Base-by-base conservation (phyloP, 2,329 filamentous ascomycete genomes). In the Rosellinia necatrix region DNA sequence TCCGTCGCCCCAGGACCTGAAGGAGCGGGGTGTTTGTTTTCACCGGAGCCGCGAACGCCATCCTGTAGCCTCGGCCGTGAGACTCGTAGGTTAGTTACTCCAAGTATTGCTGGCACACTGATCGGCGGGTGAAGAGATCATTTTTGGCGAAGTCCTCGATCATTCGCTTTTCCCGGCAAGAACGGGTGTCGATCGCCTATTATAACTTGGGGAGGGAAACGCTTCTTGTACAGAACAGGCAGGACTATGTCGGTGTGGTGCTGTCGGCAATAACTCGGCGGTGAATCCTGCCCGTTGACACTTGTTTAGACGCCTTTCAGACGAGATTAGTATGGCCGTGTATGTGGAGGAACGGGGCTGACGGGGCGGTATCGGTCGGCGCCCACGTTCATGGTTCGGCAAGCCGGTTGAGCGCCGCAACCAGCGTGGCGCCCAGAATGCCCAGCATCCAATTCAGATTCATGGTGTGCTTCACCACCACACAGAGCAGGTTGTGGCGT, bases 251-350 rank as follows among this genome's bases (percentile, higher is more conserved):
- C 41, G 37, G 21, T 41, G 40, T 44, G 41, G 32, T 35, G 17
- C 34, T 43, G 17, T 55, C 56, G 56, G 50, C 51, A 54, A 44
- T 43, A 58, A 49, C 50, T 58, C 56, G 56, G 56, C 46, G 44
- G 38, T 27, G 50, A 47, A 49, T 58, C 50, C 50, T 49, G 21
- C 43, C 17, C 17, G 32, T 34, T 25, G 25, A 29, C 22, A 29
- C 12, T 37, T 27, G n/a, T 25, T 17, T 21, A 47, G 27, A 13
- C 29, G 41, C 37, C 48, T 48, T 40, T 27, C 29, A 42, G 19
- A 46, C 40, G 34, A 55, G 40, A 25, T n/a, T n/a, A n/a, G n/a
- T n/a, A 10, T 17, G n/a, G 13, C 13, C 13, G 12, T n/a, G 30
- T 25, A 15, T 27, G 24, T 42, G 24, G 21, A 17, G 43, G 29